Base-by-base conservation (phyloP, 345 rosid genomes). In the Gossypium arboreum region DNA sequence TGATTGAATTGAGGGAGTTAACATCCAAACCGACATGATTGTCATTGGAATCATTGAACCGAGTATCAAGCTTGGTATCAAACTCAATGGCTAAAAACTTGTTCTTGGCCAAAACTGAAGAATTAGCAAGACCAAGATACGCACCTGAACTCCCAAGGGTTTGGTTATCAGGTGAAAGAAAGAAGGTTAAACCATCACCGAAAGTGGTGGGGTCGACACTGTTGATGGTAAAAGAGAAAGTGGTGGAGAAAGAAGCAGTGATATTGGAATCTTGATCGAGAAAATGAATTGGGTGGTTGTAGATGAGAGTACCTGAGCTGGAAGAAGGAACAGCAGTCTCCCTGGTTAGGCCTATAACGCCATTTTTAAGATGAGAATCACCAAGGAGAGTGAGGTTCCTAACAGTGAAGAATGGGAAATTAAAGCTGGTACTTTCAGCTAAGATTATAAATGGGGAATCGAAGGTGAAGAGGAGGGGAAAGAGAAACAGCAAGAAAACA, bases 311-410 rank as follows among this genome's bases (percentile, higher is more conserved):
- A 34, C 99, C 97, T 20, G 97, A 87, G 91, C 94, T 89, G 3
- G 98, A 87, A 73, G 93, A 86, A 13, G 99, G 99, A 51, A 96
- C 97, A 0, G 84, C 84, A 2, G 84, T 85, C 79, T 90, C 98
- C 10, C 90, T 75, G 1, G 98, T 96, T 81, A 96, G 97, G 48
- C 99, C 97, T 2, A 90, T 73, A 20, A 82, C 88, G 51, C 98
- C 99, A 73, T 87, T 75, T 13, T 88, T 84, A 77, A 96, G 92
- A 67, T 92, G 94, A 63, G 97, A 87, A 71, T 93, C 97, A 15
- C 98, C 99, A 25, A 93, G 93, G 76, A 95, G 97, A 12, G 98
- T 93, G 73, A 95, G 88, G 86, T 89, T 93, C 3, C 90, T 85
- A 80, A 91, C 83, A 51, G 82, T 84, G 79, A 92, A 84, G 48